Base-by-base conservation (phyloP, 495 filamentous ascomycete species). In the Chaetomidium leptoderma region DNA sequence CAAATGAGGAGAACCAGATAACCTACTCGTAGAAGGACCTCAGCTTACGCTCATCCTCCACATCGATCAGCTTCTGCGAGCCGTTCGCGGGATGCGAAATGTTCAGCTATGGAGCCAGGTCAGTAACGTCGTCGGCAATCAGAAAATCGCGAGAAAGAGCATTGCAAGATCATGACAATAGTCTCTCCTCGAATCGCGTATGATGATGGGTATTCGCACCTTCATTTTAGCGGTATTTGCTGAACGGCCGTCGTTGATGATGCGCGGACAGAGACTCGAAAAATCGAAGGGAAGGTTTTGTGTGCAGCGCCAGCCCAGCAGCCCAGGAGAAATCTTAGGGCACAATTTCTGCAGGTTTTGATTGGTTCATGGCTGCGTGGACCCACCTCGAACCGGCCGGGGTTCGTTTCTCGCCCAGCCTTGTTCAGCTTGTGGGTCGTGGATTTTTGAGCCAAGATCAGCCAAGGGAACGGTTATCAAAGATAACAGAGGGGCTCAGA, bases 61-160 rank as follows among this genome's bases (percentile, higher is more conserved):
- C 80, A 72, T 98, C 93, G 80, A 98, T 86, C 66, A 98, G 85
- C 82, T 98, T 98, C 78, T 98, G 93, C 67, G 90, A 90, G 85
- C 93, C 93, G 81, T 97, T 97, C 81, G 91, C 88, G 70, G 95
- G 93, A 83, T 89, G 91, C 77, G 89, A 95, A 80, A 96, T 92
- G 85, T 96, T 95, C 83, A 95, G 82, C 88, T 95, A 89, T 43
- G 6, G 52, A 3, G 35, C 19, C 43, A 29, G 19, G 63, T 71
- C 58, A 71, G 69, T 55, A 56, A 48, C 16, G 23, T 45, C 39
- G 14, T 46, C 32, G 40, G 13, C 14, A 54, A 43, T 30, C 40
- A 33, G 35, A 16, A 19, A 29, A 42, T 35, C 17, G 40, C 13
- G 37, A 44, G 13, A 35, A 45, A 27, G 11, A 43, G 24, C 10